Percentiles rank a stretch among this genome's conserved stretches.
phyloP scores from a whole-genome alignment of 345 rosid species.

The Microcos paniculata region DNA sequence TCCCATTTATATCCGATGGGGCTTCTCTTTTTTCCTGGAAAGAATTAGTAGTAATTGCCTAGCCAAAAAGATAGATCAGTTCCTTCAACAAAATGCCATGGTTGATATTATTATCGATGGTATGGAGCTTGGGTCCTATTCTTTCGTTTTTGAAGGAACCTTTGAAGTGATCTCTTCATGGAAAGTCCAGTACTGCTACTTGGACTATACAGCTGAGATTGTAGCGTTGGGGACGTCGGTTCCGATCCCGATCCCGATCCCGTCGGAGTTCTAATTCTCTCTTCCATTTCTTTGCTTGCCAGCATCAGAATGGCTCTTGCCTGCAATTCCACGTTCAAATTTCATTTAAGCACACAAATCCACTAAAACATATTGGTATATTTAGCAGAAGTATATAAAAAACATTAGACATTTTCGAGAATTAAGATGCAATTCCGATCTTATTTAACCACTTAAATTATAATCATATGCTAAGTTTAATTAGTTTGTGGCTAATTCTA shows the following conservation, averaged over 20 bases:
- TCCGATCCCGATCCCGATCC: not conserved
- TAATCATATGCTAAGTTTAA: too few relatives aligned
- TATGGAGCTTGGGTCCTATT: slow-evolving; percentile 19
- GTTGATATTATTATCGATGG: slow-evolving; percentile 1
- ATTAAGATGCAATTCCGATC: too few relatives aligned
- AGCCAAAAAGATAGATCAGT: not conserved
- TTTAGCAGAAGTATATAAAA: too few relatives aligned
- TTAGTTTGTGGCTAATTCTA: too few relatives aligned
- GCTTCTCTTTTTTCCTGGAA: not conserved
- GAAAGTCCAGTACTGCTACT: not conserved
- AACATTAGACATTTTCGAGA: too few relatives aligned
- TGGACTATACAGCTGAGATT: slow-evolving; percentile 10
- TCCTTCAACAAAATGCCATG: not conserved
- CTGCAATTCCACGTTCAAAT: not conserved
- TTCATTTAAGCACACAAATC: too few relatives aligned
- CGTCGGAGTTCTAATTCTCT: slow-evolving; percentile 5
- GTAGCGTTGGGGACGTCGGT: not conserved
- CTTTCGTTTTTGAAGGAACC: slow-evolving; percentile 33
- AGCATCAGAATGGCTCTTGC: slow-evolving; percentile 21
- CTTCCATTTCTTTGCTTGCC: slow-evolving; percentile 17
- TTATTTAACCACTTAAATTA: too few relatives aligned
- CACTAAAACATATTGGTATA: too few relatives aligned
- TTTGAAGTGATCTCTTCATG: slow-evolving; percentile 35
- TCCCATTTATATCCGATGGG: not conserved
- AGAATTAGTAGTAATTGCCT: not conserved